Conservation (phyloP, 2,329 filamentous ascomycete genomes). For the Xylaria sp. region DNA sequence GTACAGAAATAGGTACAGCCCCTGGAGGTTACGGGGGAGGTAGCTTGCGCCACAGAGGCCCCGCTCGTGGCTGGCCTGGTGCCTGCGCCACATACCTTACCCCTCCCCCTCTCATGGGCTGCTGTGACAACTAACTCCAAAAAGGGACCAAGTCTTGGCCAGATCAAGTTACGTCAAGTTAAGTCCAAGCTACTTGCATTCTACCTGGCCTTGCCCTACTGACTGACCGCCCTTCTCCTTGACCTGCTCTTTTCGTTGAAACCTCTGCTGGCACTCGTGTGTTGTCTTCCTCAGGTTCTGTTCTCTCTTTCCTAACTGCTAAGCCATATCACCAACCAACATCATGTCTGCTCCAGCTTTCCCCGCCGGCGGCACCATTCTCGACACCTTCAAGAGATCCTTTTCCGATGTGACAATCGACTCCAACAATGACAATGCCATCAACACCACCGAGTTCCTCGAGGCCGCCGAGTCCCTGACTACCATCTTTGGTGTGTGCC, state of each 20-base stretch:
- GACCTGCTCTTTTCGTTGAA: conserved; percentile 1
- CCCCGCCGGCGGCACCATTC: conserved; percentile 74
- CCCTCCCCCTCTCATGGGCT: background rate
- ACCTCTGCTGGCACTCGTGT: background rate
- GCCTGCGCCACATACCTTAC: background rate
- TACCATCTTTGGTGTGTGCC: conserved; percentile 74
- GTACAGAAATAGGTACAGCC: too few relatives aligned
- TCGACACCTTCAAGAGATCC: conserved; percentile 81
- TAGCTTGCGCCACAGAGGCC: background rate
- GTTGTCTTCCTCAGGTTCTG: background rate
- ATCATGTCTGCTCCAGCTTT: conserved; percentile 55
- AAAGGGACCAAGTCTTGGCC: background rate
- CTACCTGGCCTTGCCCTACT: background rate
- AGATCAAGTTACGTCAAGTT: background rate
- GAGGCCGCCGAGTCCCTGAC: conserved; percentile 87
- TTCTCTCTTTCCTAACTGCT: background rate
- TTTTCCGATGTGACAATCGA: conserved; percentile 83
- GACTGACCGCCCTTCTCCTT: conserved; percentile 18
- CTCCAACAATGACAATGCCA: conserved; percentile 71
- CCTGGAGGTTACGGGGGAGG: too few relatives aligned
- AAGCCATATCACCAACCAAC: conserved; percentile 4
- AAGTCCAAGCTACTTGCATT: background rate
- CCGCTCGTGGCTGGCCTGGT: background rate
- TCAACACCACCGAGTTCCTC: conserved; percentile 85
- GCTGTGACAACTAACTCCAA: background rate